A percentile compares a stretch with the other conserved stretches of the same genome.
Conservation (phyloP, 257 asterid genomes). For the Nicotiana otophora region DNA sequence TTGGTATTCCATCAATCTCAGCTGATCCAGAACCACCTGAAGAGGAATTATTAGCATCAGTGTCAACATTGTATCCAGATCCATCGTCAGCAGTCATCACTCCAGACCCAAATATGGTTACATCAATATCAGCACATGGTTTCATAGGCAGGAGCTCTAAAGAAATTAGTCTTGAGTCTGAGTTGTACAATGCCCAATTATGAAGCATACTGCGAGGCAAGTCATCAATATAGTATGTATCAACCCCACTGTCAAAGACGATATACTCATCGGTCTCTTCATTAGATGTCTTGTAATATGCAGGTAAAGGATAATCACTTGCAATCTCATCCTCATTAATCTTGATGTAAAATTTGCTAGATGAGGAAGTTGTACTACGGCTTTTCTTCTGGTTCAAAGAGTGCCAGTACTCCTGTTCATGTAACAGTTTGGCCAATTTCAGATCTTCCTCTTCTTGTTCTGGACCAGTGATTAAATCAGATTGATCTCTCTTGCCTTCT, state of each 20-base stretch:
- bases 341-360: conserved; percentile 70
- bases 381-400: conserved; percentile 70
- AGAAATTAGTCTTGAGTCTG: conserved; percentile 83
- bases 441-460: conserved; percentile 59
- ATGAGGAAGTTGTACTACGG: conserved; percentile 39
- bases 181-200: conserved; percentile 89
- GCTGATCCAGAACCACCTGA: conserved; percentile 46
- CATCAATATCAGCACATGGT: conserved; percentile 90
- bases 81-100: conserved; percentile 83
- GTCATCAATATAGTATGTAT: conserved; percentile 47
- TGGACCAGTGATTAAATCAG: conserved; percentile 26
- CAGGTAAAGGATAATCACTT: conserved; percentile 89
- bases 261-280: conserved; percentile 87
- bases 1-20: conserved; percentile 71
- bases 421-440: conserved; percentile 69
- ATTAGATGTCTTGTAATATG: conserved; percentile 61
- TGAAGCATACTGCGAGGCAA: conserved; percentile 82
- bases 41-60: conserved; percentile 46
- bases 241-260: conserved; percentile 60
- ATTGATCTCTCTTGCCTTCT: conserved; percentile 22
- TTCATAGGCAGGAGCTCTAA: conserved; percentile 89
- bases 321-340: conserved; percentile 98
- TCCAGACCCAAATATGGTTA: conserved; percentile 86
- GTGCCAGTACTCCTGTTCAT: conserved; percentile 79
- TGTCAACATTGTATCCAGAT: conserved; percentile 70